Base-by-base conservation (phyloP, 1,284 basidiomycete genomes). In the Tremellales sp. region DNA sequence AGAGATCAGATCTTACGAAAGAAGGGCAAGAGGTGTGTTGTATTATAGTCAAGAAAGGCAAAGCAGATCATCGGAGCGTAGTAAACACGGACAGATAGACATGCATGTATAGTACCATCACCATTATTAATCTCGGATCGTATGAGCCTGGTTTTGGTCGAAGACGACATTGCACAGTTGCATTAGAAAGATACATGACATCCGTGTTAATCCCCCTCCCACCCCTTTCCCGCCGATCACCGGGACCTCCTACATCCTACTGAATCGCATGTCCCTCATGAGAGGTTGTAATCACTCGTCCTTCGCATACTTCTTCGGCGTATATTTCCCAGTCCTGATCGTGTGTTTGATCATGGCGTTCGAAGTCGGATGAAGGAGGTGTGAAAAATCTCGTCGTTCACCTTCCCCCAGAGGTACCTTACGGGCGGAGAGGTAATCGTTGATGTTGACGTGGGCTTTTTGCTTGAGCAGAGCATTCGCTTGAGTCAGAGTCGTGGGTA, bases 231-330 rank as follows among this genome's bases (percentile, higher is more conserved):
- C n/a, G n/a, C n/a, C n/a, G n/a, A n/a, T n/a, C n/a, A n/a, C n/a
- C n/a, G n/a, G n/a, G n/a, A n/a, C n/a, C n/a, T n/a, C n/a, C n/a
- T n/a, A n/a, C n/a, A n/a, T n/a, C n/a, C n/a, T n/a, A n/a, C n/a
- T n/a, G n/a, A n/a, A n/a, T n/a, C n/a, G n/a, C 33, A 36, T 36
- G 51, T 68, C 62, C 49, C 56, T 59, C 47, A 72, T 54, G 0
- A 72, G 54, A 19, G 69, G 69, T 44, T 68, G 54, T 15, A 72
- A 54, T 65, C 65, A 70, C 41, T 67, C 67, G 1, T 31, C 43
- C 52, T 65, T 69, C 24, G 58, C 64, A 17, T 49, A 42, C 11
- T 53, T 33, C 31, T 51, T 46, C 22, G 29, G 51, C 4, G 61
- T 62, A 36, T 56, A 59, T 29, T 53, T 55, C 37, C 19, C 19